Evolutionary conservation across 2,329 filamentous ascomycete species (phyloP), one percentile per base, ranked within the genome.

Genomic region (Cercospora zeina): DNA sequence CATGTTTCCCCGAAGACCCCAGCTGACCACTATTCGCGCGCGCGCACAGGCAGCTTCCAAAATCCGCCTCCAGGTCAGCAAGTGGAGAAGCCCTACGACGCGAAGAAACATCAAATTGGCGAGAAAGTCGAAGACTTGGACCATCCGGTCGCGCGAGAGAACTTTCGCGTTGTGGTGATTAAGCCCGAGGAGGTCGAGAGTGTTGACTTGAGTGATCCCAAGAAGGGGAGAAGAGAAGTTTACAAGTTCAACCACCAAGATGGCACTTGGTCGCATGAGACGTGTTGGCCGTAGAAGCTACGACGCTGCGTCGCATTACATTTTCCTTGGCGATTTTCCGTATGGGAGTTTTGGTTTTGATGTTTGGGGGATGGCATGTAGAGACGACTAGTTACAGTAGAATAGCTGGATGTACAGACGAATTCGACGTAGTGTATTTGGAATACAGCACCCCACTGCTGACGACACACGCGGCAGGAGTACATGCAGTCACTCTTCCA

Each of bases 151-250:
- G 90, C 91, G 42, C 81, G 91, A 68, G 78, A 78, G 67, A 90
- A 96, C 74, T 96, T 96, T 73, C 81, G 93, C 58, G 90, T 96
- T 0, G 90, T 96, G 3, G 87, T 95, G 72, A 95, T 99, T 73
- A 86, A 87, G 54, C 87, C 96, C 0, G 84, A 89, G 8, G 86
- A 89, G 73, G 87, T 96, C 19, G 92, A 96, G 73, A 81, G 83
- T 70, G 80, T 89, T 14, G 89, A 95, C 73, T 76, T 96, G 58
- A 86, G 83, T 61, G 84, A 91, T 71, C 85, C 87, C 0, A 82
- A 82, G 51, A 83, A 84, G 64, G 81, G 82, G 11, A 80, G 82
- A 66, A 81, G 92, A 70, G 89, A 86, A 80, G 78, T 84, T 63
- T 93, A 92, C 77, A 86, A 81, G 27, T 84, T 86, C 68, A 79